phyloP scores from a whole-genome alignment of 805 yeast genomes.

The Barnettozyma pratensis region DNA sequence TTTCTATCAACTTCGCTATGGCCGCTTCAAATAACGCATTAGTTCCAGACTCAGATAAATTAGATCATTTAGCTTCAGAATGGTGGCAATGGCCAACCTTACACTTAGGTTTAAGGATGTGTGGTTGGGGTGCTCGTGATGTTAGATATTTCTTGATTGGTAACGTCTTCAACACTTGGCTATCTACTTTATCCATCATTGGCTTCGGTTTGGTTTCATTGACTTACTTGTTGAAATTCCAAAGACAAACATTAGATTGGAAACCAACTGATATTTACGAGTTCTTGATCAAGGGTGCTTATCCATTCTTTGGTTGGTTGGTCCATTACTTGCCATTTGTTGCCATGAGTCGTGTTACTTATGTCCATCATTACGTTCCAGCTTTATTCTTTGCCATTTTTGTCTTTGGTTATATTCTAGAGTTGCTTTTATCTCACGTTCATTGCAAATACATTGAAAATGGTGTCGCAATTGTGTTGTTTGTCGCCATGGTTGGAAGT shows the following conservation, averaged over 20 bases:
- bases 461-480: conserved; percentile 39
- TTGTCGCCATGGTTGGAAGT: conserved; percentile 46
- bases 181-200: conserved; percentile 54
- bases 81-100: conserved; percentile 89
- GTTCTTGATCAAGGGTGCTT: conserved; percentile 59
- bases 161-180: conserved; percentile 72
- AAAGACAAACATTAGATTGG: conserved; percentile 57
- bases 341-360: conserved; percentile 93
- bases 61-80: conserved; percentile 61
- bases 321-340: conserved; percentile 86
- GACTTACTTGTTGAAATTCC: conserved; percentile 50
- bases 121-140: conserved; percentile 57
- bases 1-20: conserved; percentile 76
- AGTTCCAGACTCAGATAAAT: conserved; percentile 69
- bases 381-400: conserved; percentile 92
- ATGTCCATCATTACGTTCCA: conserved; percentile 94
- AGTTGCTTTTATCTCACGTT: conserved; percentile 21
- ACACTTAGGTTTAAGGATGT: conserved; percentile 67
- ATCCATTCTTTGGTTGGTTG: conserved; percentile 89
- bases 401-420: conserved; percentile 38
- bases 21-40: conserved; percentile 81
- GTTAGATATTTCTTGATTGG: conserved; percentile 66
- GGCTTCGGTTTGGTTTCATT: conserved; percentile 39
- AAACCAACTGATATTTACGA: conserved; percentile 35
- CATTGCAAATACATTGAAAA: conserved; percentile 20